A percentile compares a stretch with the other conserved stretches of the same genome.
phyloP scores from a whole-genome alignment of 2,329 filamentous ascomycete genomes.

The Blastomyces parvus region DNA sequence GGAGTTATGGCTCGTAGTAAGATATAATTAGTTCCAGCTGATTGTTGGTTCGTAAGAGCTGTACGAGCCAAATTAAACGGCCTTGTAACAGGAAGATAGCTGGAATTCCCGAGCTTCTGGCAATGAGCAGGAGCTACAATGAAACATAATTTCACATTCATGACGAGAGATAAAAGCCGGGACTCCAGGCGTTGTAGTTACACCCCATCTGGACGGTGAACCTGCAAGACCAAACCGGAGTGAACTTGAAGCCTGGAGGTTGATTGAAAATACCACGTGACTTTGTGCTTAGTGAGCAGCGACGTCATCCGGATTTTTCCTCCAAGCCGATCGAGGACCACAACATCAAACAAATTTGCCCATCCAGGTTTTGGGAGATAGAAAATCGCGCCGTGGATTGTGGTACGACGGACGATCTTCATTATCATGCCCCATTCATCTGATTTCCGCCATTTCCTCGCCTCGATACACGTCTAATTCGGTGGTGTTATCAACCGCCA shows the following conservation, averaged over 20 bases:
- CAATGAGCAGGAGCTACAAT: neutral
- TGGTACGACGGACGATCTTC: neutral
- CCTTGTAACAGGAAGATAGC: neutral
- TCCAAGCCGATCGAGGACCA: neutral
- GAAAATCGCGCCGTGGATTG: neutral
- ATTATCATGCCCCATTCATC: neutral
- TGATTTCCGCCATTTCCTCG: neutral
- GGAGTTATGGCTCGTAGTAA: neutral
- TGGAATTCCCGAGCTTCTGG: neutral
- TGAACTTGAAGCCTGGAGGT: neutral
- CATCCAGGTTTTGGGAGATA: neutral
- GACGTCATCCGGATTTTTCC: neutral
- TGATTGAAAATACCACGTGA: neutral
- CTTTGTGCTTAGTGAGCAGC: neutral
- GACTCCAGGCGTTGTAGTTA: neutral
- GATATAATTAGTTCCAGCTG: neutral
- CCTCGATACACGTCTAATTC: neutral
- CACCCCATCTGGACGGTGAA: neutral
- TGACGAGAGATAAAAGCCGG: neutral
- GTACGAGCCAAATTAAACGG: neutral
- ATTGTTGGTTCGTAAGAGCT: neutral
- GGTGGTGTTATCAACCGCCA: neutral
- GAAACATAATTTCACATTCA: neutral
- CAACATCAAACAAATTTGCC: neutral
- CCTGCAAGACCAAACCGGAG: neutral